Evolutionary conservation across 1,139 yeast genomes (phyloP).

Genomic region (Taphrina wiesneri): DNA sequence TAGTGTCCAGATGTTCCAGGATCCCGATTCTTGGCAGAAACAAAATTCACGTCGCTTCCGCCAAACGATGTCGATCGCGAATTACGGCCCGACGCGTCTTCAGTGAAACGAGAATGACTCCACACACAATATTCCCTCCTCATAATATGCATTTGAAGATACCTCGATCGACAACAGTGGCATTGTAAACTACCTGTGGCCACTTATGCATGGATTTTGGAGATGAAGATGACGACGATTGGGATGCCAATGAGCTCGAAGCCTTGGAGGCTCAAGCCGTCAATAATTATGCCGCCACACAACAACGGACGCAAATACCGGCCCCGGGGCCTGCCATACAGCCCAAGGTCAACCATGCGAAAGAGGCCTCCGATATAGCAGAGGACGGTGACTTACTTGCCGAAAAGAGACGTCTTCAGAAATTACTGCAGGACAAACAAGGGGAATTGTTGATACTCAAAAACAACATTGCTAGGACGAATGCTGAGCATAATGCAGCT

Average conservation of each 20-base stretch:
- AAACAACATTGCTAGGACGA: conserved; percentile 8
- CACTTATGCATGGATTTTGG: conserved; percentile 24
- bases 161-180: not conserved
- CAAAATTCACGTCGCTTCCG: not conserved
- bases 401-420: not conserved
- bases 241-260: conserved; percentile 28
- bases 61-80: conserved; percentile 3
- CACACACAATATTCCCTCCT: not conserved
- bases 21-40: not conserved
- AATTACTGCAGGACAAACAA: conserved; percentile 8
- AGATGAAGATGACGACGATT: conserved; percentile 26
- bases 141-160: not conserved
- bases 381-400: not conserved
- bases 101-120: not conserved
- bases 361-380: not conserved
- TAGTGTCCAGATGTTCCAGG: not conserved
- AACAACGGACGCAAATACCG: not conserved
- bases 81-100: not conserved
- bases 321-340: not conserved
- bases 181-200: not conserved
- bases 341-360: not conserved
- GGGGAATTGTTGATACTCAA: conserved; percentile 22
- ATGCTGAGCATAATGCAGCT: conserved; percentile 16
- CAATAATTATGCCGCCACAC: conserved; percentile 22
- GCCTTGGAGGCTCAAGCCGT: conserved; percentile 20